phyloP scores from a whole-genome alignment of 495 filamentous ascomycete species.

The Tirmania nivea region DNA sequence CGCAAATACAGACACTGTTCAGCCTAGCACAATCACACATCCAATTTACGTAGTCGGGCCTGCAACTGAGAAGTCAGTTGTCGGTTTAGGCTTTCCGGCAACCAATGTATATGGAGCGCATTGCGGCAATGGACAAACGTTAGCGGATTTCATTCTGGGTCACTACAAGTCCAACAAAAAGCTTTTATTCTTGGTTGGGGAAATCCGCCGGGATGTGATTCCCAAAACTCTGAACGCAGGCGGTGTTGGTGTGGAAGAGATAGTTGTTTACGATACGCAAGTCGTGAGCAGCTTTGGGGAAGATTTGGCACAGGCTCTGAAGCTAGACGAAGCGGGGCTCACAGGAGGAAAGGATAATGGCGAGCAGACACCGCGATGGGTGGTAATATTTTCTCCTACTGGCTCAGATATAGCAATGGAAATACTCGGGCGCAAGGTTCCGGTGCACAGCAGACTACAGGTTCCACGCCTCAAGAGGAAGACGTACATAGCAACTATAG shows the following conservation, averaged over 20 bases:
- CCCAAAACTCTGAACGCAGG: constrained; percentile 45
- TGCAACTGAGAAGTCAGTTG: constrained; percentile 49
- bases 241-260: constrained; percentile 37
- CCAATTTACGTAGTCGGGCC: constrained; percentile 65
- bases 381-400: constrained; percentile 83
- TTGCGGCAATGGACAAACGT: constrained; percentile 57
- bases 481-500: constrained; percentile 64
- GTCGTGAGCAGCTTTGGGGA: constrained; percentile 52
- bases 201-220: constrained; percentile 70
- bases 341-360: too few species aligned
- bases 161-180: constrained; percentile 37
- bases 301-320: constrained; percentile 33
- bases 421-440: constrained; percentile 9
- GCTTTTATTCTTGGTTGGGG: constrained; percentile 69
- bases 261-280: constrained; percentile 66
- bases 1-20: constrained; percentile 3
- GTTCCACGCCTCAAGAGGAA: constrained; percentile 6
- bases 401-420: constrained; percentile 11
- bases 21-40: constrained; percentile 4
- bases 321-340: constrained; percentile 20
- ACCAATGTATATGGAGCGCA: constrained; percentile 47
- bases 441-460: background rate
- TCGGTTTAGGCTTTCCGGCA: constrained; percentile 15
- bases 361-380: constrained; percentile 35
- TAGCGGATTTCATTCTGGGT: constrained; percentile 53